Evolutionary conservation across 805 yeast species (phyloP), one percentile per base, ranked within the genome.

Genomic region (Candida montana): DNA sequence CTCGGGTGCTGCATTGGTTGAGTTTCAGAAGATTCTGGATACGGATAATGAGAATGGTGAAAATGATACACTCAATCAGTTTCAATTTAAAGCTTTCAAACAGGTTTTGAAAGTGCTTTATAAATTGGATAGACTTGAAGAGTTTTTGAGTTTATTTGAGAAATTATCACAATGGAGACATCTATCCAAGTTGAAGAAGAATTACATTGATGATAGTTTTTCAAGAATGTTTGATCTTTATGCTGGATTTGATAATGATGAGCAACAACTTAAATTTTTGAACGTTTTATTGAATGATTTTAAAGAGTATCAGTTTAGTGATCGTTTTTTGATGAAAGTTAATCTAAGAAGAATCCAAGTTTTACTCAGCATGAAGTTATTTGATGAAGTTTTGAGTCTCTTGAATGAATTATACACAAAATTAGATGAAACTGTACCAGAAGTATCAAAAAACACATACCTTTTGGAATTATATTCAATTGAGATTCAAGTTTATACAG

Each of bases 391-490:
- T 24, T 48, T 59, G 6, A 39, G 33, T 1, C 49, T 74, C 3
- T 57, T 77, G 7, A 40, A 50, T 2, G 40, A 46, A 6, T 60
- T 78, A 29, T 72, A 76, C 40, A 32, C 40, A 2, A 63, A 62
- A 30, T 59, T 77, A 7, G 57, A 57, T 5, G 67, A 69, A 11
- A 28, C 41, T 0, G 55, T 73, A 7, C 48, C 58, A 4, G 81
- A 75, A 30, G 62, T 72, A 43, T 64, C 73, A 0, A 65, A 58
- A 39, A 72, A 65, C 46, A 63, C 77, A 0, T 74, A 68, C 46
- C 58, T 77, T 17, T 60, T 85, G 31, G 95, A 86, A 44, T 68
- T 81, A 1, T 70, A 82, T 17, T 84, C 93, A 0, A 68, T 77
- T 4, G 83, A 82, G 53, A 81, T 85, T 44, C 74, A 74, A 41